These are phyloP conservation scores for Coemansia sp. DNA, from an alignment of 192 early-diverging fungal genomes.

Conservation along the genomic window DNA sequence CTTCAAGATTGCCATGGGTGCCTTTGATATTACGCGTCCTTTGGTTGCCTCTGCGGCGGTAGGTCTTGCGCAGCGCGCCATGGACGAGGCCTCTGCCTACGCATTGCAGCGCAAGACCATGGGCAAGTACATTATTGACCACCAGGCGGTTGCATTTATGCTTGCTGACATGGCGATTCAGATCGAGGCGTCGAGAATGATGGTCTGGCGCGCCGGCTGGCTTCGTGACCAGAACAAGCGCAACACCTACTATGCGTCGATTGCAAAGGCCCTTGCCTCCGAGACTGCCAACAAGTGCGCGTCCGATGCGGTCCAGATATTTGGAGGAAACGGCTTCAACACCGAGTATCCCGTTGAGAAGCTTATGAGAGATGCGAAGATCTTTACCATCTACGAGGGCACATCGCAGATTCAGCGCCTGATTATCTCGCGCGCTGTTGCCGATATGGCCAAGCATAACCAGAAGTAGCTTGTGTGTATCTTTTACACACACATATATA, in stretches of 20 bases:
- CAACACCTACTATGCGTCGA: slow-evolving; percentile 93
- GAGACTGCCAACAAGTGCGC: slow-evolving; percentile 79
- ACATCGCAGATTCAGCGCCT: slow-evolving; percentile 93
- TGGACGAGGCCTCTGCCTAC: slow-evolving; percentile 90
- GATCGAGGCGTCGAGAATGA: slow-evolving; percentile 79
- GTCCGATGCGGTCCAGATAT: slow-evolving; percentile 91
- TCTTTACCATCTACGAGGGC: slow-evolving; percentile 97
- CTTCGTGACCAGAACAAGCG: slow-evolving; percentile 79
- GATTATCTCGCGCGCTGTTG: slow-evolving; percentile 80
- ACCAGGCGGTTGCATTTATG: slow-evolving; percentile 93
- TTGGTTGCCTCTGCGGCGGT: slow-evolving; percentile 85
- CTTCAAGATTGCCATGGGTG: slow-evolving; percentile 97
- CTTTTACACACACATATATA: too few species aligned
- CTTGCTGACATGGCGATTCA: slow-evolving; percentile 96
- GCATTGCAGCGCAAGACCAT: slow-evolving; percentile 91
- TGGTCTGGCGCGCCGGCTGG: slow-evolving; percentile 84
- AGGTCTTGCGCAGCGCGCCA: slow-evolving; percentile 85
- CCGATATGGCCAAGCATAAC: slow-evolving; percentile 57
- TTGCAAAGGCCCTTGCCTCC: slow-evolving; percentile 86
- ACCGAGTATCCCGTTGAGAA: slow-evolving; percentile 95
- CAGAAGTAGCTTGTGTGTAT: too few species aligned
- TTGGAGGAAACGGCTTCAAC: slow-evolving; percentile 88
- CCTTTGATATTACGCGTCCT: slow-evolving; percentile 92
- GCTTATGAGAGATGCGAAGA: slow-evolving; percentile 89
- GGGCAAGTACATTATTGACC: slow-evolving; percentile 84